Evolutionary conservation across 352 stramenopile species (phyloP).

Genomic region (Pythium monospermum): DNA sequence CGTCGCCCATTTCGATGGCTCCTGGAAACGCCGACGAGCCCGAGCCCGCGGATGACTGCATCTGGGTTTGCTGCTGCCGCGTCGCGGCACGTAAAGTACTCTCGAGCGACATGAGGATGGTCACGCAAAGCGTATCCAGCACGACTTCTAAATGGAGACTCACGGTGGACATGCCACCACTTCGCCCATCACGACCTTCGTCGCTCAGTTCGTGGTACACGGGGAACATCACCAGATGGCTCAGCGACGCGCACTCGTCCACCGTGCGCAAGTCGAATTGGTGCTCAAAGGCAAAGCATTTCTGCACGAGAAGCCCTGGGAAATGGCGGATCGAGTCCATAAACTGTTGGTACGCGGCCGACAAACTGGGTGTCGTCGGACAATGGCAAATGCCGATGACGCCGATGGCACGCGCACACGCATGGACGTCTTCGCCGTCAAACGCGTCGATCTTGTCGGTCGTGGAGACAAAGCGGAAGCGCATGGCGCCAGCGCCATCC

Average conservation of each 20-base stretch:
- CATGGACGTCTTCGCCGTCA: constrained; percentile 75
- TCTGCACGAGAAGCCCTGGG: constrained; percentile 62
- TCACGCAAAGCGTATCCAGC: constrained; percentile 76
- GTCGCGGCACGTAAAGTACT: constrained; percentile 64
- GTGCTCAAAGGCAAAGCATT: constrained; percentile 84
- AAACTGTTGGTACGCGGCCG: constrained; percentile 61
- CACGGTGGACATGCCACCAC: constrained; percentile 48
- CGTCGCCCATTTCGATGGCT: constrained; percentile 26
- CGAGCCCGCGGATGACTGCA: constrained; percentile 6
- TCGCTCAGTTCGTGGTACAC: constrained; percentile 61
- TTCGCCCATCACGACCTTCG: constrained; percentile 17
- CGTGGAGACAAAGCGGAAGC: constrained; percentile 71
- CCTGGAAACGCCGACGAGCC: background rate
- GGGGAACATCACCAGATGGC: constrained; percentile 80
- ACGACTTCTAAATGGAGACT: constrained; percentile 77
- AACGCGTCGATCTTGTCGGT: constrained; percentile 45
- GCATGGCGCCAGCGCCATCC: constrained; percentile 43
- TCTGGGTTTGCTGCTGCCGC: constrained; percentile 28
- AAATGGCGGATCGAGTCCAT: constrained; percentile 60
- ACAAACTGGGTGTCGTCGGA: constrained; percentile 51
- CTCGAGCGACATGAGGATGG: constrained; percentile 78
- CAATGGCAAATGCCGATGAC: constrained; percentile 81
- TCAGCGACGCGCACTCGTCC: constrained; percentile 49
- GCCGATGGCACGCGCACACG: constrained; percentile 58
- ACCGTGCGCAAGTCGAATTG: constrained; percentile 55